These are phyloP conservation scores for Penicillium bialowiezense DNA, from an alignment of 495 filamentous ascomycete species.

Conservation along the genomic window DNA sequence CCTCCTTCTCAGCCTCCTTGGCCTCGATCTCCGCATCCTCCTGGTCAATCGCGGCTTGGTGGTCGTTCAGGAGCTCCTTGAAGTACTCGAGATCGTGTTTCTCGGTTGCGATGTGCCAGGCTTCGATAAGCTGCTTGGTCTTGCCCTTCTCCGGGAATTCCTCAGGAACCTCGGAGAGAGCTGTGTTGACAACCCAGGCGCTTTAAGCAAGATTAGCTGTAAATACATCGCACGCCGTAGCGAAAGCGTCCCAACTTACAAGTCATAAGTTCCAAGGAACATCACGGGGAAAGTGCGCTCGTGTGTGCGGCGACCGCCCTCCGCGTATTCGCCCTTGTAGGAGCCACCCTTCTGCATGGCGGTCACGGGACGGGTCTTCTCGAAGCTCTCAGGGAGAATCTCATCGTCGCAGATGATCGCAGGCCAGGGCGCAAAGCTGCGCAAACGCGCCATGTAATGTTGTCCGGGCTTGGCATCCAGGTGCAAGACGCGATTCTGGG, in stretches of 20 bases:
- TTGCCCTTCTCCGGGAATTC: slow-evolving; percentile 67
- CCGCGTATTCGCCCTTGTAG: slow-evolving; percentile 77
- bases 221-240: not conserved
- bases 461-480: slow-evolving; percentile 80
- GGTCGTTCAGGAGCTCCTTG: slow-evolving; percentile 66
- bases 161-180: slow-evolving; percentile 71
- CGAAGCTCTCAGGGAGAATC: slow-evolving; percentile 73
- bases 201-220: slow-evolving; percentile 45
- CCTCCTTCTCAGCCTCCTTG: slow-evolving; percentile 55
- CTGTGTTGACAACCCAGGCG: slow-evolving; percentile 79
- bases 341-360: slow-evolving; percentile 75
- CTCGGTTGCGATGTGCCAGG: slow-evolving; percentile 71
- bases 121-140: slow-evolving; percentile 68
- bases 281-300: slow-evolving; percentile 90
- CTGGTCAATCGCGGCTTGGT: slow-evolving; percentile 56
- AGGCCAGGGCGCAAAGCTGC: slow-evolving; percentile 89
- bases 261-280: slow-evolving; percentile 92
- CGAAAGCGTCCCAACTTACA: slow-evolving; percentile 58
- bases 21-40: slow-evolving; percentile 60
- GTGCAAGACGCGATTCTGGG: slow-evolving; percentile 64
- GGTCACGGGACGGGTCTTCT: slow-evolving; percentile 74
- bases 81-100: slow-evolving; percentile 68
- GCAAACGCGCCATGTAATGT: slow-evolving; percentile 81
- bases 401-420: slow-evolving; percentile 87
- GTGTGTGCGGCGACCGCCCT: slow-evolving; percentile 74